These are phyloP conservation scores for Suhomyces emberorum DNA, from an alignment of 805 yeast genomes.

Conservation along the genomic window DNA sequence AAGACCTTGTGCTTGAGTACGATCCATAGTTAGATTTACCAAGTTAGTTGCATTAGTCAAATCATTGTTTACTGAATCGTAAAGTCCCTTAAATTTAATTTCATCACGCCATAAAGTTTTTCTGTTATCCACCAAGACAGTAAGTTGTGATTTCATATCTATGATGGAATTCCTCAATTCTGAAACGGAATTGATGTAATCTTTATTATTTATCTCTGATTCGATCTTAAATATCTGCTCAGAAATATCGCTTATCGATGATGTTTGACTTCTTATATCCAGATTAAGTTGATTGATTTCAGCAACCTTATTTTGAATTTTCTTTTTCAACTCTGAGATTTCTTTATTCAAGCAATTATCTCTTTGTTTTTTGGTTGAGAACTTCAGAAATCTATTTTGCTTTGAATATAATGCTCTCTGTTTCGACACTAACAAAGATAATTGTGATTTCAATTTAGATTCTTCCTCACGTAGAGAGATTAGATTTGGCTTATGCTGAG, in stretches of 20 bases:
- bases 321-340: constrained; percentile 34
- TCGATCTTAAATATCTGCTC: constrained; percentile 16
- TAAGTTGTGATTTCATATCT: constrained; percentile 42
- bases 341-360: constrained; percentile 63
- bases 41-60: constrained; percentile 54
- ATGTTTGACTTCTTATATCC: constrained; percentile 14
- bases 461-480: constrained; percentile 41
- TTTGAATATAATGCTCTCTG: constrained; percentile 66
- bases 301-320: constrained; percentile 23
- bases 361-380: constrained; percentile 53
- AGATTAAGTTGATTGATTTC: constrained; percentile 21
- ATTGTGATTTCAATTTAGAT: constrained; percentile 30
- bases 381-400: constrained; percentile 65
- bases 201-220: constrained; percentile 17
- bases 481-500: constrained; percentile 39
- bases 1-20: constrained; percentile 66
- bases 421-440: constrained; percentile 42
- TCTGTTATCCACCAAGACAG: constrained; percentile 57
- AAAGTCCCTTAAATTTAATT: constrained; percentile 55
- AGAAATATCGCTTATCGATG: constrained; percentile 11
- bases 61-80: constrained; percentile 54
- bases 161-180: constrained; percentile 30
- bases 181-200: constrained; percentile 9
- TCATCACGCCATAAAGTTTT: constrained; percentile 79
- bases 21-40: constrained; percentile 72